Conservation (phyloP, 1,284 basidiomycete species). For the Trichosporon sp. region DNA sequence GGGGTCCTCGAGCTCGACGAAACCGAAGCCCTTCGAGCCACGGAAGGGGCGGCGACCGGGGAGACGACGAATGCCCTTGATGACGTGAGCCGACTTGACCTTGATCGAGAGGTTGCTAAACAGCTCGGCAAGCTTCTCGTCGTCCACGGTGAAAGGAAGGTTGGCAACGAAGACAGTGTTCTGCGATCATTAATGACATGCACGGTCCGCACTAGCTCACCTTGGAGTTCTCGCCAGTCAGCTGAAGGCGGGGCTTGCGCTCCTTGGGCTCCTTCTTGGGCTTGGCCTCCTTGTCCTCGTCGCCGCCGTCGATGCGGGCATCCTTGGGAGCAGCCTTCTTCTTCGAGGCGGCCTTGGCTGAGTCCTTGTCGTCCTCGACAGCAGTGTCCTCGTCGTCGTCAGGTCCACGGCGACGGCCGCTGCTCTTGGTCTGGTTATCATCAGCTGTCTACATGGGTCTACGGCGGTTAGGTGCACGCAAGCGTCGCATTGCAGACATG, state of each 20-base stretch:
- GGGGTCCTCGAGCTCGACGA: slow-evolving; percentile 83
- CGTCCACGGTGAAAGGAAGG: slow-evolving; percentile 86
- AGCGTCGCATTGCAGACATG: too few relatives aligned
- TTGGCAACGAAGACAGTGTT: slow-evolving; percentile 91
- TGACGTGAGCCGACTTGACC: slow-evolving; percentile 80
- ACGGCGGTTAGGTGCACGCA: background rate
- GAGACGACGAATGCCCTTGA: slow-evolving; percentile 65
- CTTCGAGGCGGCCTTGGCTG: slow-evolving; percentile 31
- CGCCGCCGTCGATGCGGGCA: slow-evolving; percentile 29
- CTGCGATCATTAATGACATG: slow-evolving; percentile 56
- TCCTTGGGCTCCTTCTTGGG: slow-evolving; percentile 44
- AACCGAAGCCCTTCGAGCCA: slow-evolving; percentile 86
- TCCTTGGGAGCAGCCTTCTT: slow-evolving; percentile 43
- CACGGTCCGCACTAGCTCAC: slow-evolving; percentile 33
- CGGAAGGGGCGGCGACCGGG: slow-evolving; percentile 59
- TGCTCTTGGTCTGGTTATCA: slow-evolving; percentile 5
- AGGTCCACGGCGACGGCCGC: slow-evolving; percentile 49
- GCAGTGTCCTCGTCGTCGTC: slow-evolving; percentile 47
- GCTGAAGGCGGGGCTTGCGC: slow-evolving; percentile 55
- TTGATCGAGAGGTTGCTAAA: slow-evolving; percentile 80
- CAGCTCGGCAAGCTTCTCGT: slow-evolving; percentile 70
- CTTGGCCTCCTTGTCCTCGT: slow-evolving; percentile 50
- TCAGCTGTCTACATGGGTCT: background rate
- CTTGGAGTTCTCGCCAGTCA: slow-evolving; percentile 65
- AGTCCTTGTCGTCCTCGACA: slow-evolving; percentile 35